Base-by-base conservation (phyloP, 257 asterid genomes). In the Avicennia marina region DNA sequence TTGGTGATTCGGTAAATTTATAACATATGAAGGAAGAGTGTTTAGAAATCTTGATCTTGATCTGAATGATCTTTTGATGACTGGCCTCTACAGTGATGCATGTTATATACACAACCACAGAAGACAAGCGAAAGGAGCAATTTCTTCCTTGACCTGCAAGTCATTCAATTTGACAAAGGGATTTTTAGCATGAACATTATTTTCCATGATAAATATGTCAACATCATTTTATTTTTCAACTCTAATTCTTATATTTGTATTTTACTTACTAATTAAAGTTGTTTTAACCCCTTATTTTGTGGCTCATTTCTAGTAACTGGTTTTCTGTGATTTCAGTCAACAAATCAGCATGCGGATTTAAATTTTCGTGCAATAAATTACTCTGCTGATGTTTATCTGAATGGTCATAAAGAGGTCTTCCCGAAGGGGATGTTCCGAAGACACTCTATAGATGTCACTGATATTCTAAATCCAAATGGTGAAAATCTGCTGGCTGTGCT, bases 341-440 rank as follows among this genome's bases (percentile, higher is more conserved):
- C 68, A 15, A 72, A 75, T 69, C 94, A 77, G 56, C 84, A 81
- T 1, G 79, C 54, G 73, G 95, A 85, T 57, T 85, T 91, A 27
- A 88, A 83, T 44, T 91, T 91, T 15, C 95, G 95, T 64, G 97
- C 81, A 55, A 83, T 88, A 65, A 91, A 91, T 74, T 88, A 91
- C 69, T 91, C 86, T n/a, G 98, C 95, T 31, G 97, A 91, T 61
- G 78, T 91, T 47, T 88, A 79, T 70, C 43, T 91, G 66, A 91
- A 91, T 67, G 98, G 96, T 65, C 90, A 88, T 84, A 81, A 81
- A 73, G 74, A 76, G 81, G 70, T 73, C 65, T 85, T 88, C 51
- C 95, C 95, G 11, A 91, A 85, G 79, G 98, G 98, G 71, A 91
- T 91, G 98, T 91, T 91, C 77, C 86, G 94, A 43, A 81, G 96